Base-by-base conservation (phyloP, 2,329 filamentous ascomycete genomes). In the Claviceps africana region DNA sequence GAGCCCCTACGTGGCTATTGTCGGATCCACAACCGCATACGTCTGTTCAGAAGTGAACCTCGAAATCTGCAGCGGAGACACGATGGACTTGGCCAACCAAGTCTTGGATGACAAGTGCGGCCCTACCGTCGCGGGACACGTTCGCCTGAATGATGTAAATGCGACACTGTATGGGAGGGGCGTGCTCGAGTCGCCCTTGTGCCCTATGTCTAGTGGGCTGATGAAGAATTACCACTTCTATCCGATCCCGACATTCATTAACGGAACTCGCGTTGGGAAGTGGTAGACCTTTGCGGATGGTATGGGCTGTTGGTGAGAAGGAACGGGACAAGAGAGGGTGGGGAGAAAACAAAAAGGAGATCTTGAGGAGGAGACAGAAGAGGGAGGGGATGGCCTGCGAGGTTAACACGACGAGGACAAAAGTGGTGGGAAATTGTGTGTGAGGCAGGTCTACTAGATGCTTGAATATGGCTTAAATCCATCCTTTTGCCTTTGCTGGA, bases 131-230 rank as follows among this genome's bases (percentile, higher is more conserved):
- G 43, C 22, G 19, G 50, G 42, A 25, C 33, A 42, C 17, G n/a
- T 43, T 28, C 15, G 47, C 4, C 11, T 46, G 21, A 28, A 37
- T 42, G 22, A 35, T 1, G 30, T 2, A 10, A 45, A 50, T 25
- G 21, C 6, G 28, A 53, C 42, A 35, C 22, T 48, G 17, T 53
- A 51, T 48, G 52, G 52, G 42, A 46, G 52, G n/a, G 52, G 50
- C 3, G 33, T 28, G 31, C 1, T 47, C 8, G 50, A 21, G 5
- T 22, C n/a, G 13, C 28, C 44, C 2, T 11, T 46, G 31, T 51
- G 50, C 35, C 13, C n/a, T n/a, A 10, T 45, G 25, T 19, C n/a
- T 21, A 21, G 21, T 31, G 48, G 40, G 13, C 1, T n/a, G 30
- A 50, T 50, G 48, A 31, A n/a, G 19, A 19, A 45, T 13, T 50